Base-by-base conservation (phyloP, 179 eudicot species). In the Carnegiea gigantea region DNA sequence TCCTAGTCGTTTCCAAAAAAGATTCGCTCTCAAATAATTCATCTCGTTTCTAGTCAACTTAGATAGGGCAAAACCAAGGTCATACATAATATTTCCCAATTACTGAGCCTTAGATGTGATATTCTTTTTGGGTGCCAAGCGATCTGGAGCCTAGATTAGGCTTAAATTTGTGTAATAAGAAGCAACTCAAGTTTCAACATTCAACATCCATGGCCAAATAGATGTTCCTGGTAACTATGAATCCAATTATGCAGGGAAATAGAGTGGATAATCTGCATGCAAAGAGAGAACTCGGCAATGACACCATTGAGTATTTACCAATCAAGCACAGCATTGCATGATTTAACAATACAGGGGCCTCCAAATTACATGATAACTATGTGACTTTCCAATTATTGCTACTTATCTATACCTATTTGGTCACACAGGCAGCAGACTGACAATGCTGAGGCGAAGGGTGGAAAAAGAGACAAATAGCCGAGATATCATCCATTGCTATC, bases 401-500 rank as follows among this genome's bases (percentile, higher is more conserved):
- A 8, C 73, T 64, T 44, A 10, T 12, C 44, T 51, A 2, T 24
- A 62, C 33, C 70, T 70, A 79, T 76, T 85, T 80, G 77, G 79
- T 68, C 14, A 80, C 75, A 73, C 4, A 51, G 14, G 44, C 70
- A 67, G 74, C 57, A 57, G 84, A 28, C 36, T 76, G 54, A 44
- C 24, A 64, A 44, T 51, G 57, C 77, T 79, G 72, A 38, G 86
- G 54, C 21, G 85, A 83, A 62, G 85, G 79, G 82, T 91, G 97
- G 71, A 95, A 87, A 82, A 92, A 93, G 67, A 95, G 90, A 85
- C 97, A 94, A 77, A 95, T 85, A 10, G 94, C 97, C 13, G 98
- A 95, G 23, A 89, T 90, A 83, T 95, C 98, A 85, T 95, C 98
- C 74, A 89, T 79, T 7, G 98, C 97, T 43, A 88, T 86, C 12